Percentiles rank a stretch among this genome's conserved stretches.
These are phyloP conservation scores for Peterozyma toletana DNA, from an alignment of 805 yeast genomes.

Conservation along the genomic window DNA sequence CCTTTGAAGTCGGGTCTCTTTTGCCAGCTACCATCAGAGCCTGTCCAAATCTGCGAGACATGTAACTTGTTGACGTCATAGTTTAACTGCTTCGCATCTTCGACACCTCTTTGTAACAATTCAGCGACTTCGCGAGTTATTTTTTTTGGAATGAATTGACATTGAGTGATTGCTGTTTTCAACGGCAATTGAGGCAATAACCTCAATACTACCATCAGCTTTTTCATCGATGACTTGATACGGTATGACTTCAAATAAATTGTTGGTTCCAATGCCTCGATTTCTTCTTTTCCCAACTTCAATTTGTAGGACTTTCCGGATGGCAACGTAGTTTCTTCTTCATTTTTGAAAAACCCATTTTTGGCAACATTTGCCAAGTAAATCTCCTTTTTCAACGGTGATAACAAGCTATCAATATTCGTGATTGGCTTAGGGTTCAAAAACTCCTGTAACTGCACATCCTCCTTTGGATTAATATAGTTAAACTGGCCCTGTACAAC, in stretches of 20 bases:
- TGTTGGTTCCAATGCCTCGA: conserved; percentile 80
- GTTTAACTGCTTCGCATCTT: conserved; percentile 57
- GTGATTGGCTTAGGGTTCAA: conserved; percentile 43
- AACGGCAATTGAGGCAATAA: conserved; percentile 67
- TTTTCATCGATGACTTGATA: conserved; percentile 82
- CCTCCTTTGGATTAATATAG: conserved; percentile 21
- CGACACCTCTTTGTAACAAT: conserved; percentile 63
- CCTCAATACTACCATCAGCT: conserved; percentile 74
- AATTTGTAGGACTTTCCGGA: conserved; percentile 47
- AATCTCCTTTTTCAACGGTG: conserved; percentile 65
- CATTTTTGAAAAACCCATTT: conserved; percentile 66
- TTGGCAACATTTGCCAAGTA: conserved; percentile 53
- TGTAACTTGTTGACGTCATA: conserved; percentile 56
- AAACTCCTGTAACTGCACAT: conserved; percentile 36
- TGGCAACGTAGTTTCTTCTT: conserved; percentile 37
- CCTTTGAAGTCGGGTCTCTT: conserved; percentile 78
- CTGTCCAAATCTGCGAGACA: conserved; percentile 82
- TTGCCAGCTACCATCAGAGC: conserved; percentile 73
- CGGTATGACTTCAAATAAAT: conserved; percentile 77
- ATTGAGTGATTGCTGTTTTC: conserved; percentile 80
- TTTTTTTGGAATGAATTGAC: conserved; percentile 74
- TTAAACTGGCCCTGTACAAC: conserved; percentile 1
- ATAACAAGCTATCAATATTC: conserved; percentile 48
- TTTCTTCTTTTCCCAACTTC: conserved; percentile 53
- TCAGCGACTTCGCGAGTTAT: conserved; percentile 75